Evolutionary conservation across 306 rosid genomes (phyloP).

Genomic region (Ammopiptanthus mongolicus): DNA sequence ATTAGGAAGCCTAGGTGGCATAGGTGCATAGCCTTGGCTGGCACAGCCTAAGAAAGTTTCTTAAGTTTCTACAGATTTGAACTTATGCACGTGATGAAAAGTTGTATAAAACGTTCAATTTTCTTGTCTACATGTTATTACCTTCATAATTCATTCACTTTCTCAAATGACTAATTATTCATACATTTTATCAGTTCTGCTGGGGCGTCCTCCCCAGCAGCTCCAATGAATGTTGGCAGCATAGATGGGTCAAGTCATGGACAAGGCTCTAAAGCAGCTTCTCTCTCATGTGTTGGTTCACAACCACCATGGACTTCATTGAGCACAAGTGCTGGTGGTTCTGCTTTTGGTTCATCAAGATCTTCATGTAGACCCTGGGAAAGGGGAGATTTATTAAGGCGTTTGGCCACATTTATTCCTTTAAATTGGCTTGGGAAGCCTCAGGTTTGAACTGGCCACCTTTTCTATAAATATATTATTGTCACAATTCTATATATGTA

Average conservation of each 20-base stretch:
- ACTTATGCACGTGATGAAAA: neutral
- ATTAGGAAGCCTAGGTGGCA: neutral
- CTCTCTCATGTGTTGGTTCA: slow-evolving; percentile 91
- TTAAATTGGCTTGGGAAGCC: slow-evolving; percentile 86
- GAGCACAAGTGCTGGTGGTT: slow-evolving; percentile 86
- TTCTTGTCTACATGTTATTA: neutral
- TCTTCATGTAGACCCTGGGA: slow-evolving; percentile 97
- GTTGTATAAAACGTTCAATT: neutral
- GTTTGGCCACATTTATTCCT: slow-evolving; percentile 87
- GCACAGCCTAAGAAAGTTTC: neutral
- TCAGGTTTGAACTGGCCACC: slow-evolving; percentile 59
- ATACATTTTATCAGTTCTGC: slow-evolving; percentile 70
- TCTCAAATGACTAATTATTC: slow-evolving; percentile 17
- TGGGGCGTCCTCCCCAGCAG: slow-evolving; percentile 93
- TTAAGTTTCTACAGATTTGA: neutral
- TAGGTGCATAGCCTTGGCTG: neutral
- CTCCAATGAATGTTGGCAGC: slow-evolving; percentile 88
- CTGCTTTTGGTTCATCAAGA: slow-evolving; percentile 72
- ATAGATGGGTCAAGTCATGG: slow-evolving; percentile 83
- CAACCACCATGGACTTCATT: slow-evolving; percentile 82
- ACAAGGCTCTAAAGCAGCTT: slow-evolving; percentile 88
- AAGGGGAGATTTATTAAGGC: slow-evolving; percentile 94
- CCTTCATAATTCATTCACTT: slow-evolving; percentile 5
- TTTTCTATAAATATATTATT: slow-evolving; percentile 6
- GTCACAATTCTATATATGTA: neutral